A percentile compares a stretch with the other conserved stretches of the same genome.
These are phyloP conservation scores for Phytophthora meadii DNA, from an alignment of 352 stramenopile species.

Conservation along the genomic window DNA sequence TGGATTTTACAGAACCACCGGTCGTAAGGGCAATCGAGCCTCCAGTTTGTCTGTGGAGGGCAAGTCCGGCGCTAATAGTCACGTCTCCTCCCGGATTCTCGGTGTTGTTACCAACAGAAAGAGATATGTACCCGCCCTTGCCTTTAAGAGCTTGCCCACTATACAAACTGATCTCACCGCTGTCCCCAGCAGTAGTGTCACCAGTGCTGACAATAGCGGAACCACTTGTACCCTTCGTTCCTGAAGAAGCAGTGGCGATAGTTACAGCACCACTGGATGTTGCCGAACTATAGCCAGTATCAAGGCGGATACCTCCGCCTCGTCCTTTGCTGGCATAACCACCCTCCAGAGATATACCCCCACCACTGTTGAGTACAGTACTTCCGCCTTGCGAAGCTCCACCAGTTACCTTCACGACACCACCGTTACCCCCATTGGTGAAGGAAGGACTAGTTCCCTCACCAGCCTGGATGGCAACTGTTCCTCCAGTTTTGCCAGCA, in stretches of 20 bases:
- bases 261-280: slow-evolving; percentile 63
- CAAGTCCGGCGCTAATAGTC: slow-evolving; percentile 70
- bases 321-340: slow-evolving; percentile 68
- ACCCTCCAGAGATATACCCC: slow-evolving; percentile 71
- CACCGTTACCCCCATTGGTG: slow-evolving; percentile 87
- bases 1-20: slow-evolving; percentile 61
- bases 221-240: slow-evolving; percentile 62
- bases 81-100: slow-evolving; percentile 63
- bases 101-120: slow-evolving; percentile 64
- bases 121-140: slow-evolving; percentile 64
- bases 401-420: slow-evolving; percentile 82
- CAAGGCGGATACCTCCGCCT: slow-evolving; percentile 58
- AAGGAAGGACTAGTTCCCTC: slow-evolving; percentile 71
- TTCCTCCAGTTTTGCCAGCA: slow-evolving; percentile 49
- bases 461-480: slow-evolving; percentile 58
- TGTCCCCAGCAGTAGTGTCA: slow-evolving; percentile 63
- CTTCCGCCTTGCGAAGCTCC: slow-evolving; percentile 80
- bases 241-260: slow-evolving; percentile 63
- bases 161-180: slow-evolving; percentile 63
- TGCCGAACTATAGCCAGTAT: slow-evolving; percentile 59
- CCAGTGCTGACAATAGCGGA: slow-evolving; percentile 61
- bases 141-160: slow-evolving; percentile 63
- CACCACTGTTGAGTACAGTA: slow-evolving; percentile 68
- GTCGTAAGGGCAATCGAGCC: slow-evolving; percentile 65
- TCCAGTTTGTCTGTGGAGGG: slow-evolving; percentile 60